Conservation (phyloP, 2,329 filamentous ascomycete species). For the Botrytis tulipae region DNA sequence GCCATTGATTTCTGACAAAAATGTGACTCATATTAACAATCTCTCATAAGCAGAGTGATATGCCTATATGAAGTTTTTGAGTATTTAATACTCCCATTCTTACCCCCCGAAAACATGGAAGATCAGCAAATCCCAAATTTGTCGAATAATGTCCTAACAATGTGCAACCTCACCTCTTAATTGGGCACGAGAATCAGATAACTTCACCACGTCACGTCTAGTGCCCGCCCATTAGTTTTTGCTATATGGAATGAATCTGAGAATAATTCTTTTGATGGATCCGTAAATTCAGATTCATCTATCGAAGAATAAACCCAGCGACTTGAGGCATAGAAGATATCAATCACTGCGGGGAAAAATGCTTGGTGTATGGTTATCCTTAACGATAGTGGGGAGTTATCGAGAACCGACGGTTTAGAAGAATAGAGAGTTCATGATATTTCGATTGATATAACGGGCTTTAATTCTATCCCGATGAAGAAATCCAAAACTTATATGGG, state of each 20-base stretch:
- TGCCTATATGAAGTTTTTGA: neutral
- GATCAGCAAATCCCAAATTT: neutral
- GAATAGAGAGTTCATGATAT: conserved; percentile 8
- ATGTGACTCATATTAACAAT: neutral
- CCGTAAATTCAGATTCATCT: neutral
- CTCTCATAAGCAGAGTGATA: neutral
- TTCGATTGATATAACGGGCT: conserved; percentile 21
- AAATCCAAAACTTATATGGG: neutral
- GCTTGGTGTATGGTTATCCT: conserved; percentile 19
- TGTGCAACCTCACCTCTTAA: conserved; percentile 13
- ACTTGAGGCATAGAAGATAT: neutral
- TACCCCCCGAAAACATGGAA: neutral
- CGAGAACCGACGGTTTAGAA: neutral
- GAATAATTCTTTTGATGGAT: conserved; percentile 23
- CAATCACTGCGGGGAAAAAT: conserved; percentile 16
- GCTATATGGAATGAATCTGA: conserved; percentile 24
- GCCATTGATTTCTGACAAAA: neutral
- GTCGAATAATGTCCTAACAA: neutral
- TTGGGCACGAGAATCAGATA: conserved; percentile 18
- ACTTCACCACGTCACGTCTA: conserved; percentile 18
- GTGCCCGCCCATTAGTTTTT: conserved; percentile 4
- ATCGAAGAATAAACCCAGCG: neutral
- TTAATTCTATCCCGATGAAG: conserved; percentile 16
- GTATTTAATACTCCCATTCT: neutral
- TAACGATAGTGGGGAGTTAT: neutral